A percentile compares a stretch with the other conserved stretches of the same genome.
phyloP scores from a whole-genome alignment of 1,284 basidiomycete genomes.

The Puccinia hordei region DNA sequence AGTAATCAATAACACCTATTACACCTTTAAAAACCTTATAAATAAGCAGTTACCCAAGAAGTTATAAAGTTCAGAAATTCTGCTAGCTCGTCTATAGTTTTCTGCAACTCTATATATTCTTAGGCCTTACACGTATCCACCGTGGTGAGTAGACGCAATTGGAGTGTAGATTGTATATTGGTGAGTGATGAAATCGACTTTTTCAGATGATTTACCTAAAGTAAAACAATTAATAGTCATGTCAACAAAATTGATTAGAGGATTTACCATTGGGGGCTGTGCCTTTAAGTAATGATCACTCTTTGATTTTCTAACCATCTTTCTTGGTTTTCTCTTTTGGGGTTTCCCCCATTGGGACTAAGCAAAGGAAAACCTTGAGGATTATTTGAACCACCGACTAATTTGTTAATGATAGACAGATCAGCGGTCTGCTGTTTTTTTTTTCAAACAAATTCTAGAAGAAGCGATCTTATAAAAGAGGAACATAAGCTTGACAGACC shows the following conservation, averaged over 20 bases:
- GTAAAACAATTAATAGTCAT: background rate
- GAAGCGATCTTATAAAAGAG: too few species aligned
- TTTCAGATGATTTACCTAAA: slow-evolving; percentile 46
- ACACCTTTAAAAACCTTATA: too few species aligned
- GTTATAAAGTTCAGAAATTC: too few species aligned
- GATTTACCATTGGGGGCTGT: background rate
- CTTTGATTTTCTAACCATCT: slow-evolving; percentile 50
- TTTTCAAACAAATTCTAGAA: background rate
- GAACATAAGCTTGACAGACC: background rate
- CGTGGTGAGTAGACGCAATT: slow-evolving; percentile 38
- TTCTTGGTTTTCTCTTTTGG: slow-evolving; percentile 32
- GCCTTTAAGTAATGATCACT: slow-evolving; percentile 14
- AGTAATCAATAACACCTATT: too few species aligned
- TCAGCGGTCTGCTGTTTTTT: background rate
- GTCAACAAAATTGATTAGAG: background rate
- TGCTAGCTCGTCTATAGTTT: too few species aligned
- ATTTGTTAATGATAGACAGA: slow-evolving; percentile 5
- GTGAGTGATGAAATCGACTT: slow-evolving; percentile 34
- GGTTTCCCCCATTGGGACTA: background rate
- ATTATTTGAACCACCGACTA: slow-evolving; percentile 5
- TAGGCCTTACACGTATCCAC: too few species aligned
- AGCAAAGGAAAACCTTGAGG: background rate
- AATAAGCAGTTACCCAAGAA: too few species aligned
- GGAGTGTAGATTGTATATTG: slow-evolving; percentile 39
- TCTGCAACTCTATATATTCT: too few species aligned